Evolutionary conservation across 2,329 filamentous ascomycete genomes (phyloP).

Genomic region (Colletotrichum tropicicola): DNA sequence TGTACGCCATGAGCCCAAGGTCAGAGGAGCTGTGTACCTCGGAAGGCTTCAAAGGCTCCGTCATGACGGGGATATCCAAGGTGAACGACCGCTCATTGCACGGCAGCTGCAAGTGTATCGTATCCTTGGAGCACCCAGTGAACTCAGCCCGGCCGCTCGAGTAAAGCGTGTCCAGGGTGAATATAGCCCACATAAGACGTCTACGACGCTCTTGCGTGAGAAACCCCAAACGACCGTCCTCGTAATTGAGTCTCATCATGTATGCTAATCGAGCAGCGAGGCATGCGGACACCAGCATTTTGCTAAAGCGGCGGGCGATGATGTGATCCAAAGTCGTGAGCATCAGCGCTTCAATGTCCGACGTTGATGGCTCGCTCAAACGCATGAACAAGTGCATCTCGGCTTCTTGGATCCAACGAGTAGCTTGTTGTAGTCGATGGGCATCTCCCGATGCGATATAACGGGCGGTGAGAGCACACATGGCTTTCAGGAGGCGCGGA

Average conservation of each 20-base stretch:
- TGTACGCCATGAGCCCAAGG: constrained; percentile 21
- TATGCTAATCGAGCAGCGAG: constrained; percentile 30
- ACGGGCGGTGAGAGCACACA: constrained; percentile 21
- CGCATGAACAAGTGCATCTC: constrained; percentile 30
- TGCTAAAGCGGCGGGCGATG: constrained; percentile 32
- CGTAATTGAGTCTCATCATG: constrained; percentile 34
- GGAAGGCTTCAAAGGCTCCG: constrained; percentile 1
- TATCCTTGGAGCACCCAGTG: constrained; percentile 15
- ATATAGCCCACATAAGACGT: constrained; percentile 36
- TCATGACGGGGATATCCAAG: constrained; percentile 20
- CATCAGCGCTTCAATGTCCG: constrained; percentile 34
- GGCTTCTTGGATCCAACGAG: constrained; percentile 36
- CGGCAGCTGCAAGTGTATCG: constrained; percentile 16
- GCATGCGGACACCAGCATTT: constrained; percentile 34
- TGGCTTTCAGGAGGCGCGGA: constrained; percentile 18
- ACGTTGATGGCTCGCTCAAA: constrained; percentile 27
- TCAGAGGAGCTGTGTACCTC: not conserved
- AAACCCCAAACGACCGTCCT: constrained; percentile 29
- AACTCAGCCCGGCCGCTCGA: constrained; percentile 22
- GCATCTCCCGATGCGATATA: constrained; percentile 6
- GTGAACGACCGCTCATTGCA: constrained; percentile 20
- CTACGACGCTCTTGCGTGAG: constrained; percentile 30
- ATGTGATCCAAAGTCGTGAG: constrained; percentile 33
- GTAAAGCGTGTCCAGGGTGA: constrained; percentile 25
- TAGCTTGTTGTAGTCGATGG: not conserved